Evolutionary conservation across 257 asterid genomes (phyloP).

Genomic region (Fraxinus americana): DNA sequence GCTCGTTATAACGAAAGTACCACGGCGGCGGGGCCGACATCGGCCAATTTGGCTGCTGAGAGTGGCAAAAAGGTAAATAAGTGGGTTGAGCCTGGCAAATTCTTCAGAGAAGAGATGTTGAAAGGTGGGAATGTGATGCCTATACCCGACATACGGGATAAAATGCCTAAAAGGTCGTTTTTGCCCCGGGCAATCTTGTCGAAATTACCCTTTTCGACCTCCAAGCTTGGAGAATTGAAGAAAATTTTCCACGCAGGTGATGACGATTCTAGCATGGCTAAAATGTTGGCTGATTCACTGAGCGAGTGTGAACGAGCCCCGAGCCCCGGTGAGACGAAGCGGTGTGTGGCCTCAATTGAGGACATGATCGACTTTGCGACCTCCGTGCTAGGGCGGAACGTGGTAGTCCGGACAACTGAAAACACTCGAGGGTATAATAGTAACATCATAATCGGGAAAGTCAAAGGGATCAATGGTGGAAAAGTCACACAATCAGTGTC

Average conservation of each 20-base stretch:
- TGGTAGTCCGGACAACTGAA: slow-evolving; percentile 60
- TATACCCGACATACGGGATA: slow-evolving; percentile 85
- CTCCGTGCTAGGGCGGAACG: slow-evolving; percentile 71
- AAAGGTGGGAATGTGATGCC: slow-evolving; percentile 67
- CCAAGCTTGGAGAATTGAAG: slow-evolving; percentile 52
- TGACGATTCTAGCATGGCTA: slow-evolving; percentile 48
- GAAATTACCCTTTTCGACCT: slow-evolving; percentile 77
- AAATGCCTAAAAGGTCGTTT: slow-evolving; percentile 92
- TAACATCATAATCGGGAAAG: slow-evolving; percentile 53
- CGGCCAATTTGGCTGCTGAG: slow-evolving; percentile 25
- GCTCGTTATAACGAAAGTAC: slow-evolving; percentile 51
- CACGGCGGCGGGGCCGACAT: slow-evolving; percentile 10
- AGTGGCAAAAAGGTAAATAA: slow-evolving; percentile 41
- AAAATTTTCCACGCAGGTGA: slow-evolving; percentile 66
- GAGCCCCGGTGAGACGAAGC: slow-evolving; percentile 77
- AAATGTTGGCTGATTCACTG: slow-evolving; percentile 49
- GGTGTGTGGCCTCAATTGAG: slow-evolving; percentile 77
- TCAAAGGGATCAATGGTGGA: slow-evolving; percentile 76
- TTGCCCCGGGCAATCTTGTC: slow-evolving; percentile 70
- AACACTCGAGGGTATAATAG: slow-evolving; percentile 51
- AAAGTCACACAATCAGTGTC: slow-evolving; percentile 76
- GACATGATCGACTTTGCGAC: slow-evolving; percentile 94
- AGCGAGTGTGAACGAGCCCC: slow-evolving; percentile 82
- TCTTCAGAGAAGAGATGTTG: slow-evolving; percentile 75
- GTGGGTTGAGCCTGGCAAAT: slow-evolving; percentile 88